Conservation (phyloP, 306 rosid genomes). For the Arachis hypogaea region DNA sequence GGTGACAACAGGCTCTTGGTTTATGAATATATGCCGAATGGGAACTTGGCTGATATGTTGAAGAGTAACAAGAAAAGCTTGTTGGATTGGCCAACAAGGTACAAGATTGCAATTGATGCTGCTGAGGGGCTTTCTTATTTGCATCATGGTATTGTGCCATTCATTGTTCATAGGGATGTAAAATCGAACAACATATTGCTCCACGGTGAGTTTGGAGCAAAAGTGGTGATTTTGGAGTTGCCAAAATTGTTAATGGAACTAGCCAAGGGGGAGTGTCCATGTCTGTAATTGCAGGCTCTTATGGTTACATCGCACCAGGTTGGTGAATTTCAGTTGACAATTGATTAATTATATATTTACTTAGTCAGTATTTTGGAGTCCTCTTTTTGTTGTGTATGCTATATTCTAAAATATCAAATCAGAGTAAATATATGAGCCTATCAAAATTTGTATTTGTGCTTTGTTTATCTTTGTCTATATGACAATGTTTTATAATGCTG, state of each 20-base stretch:
- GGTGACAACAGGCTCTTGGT: constrained; percentile 64
- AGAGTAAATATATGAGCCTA: not conserved
- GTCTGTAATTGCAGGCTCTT: constrained; percentile 73
- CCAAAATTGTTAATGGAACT: constrained; percentile 47
- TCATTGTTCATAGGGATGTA: constrained; percentile 72
- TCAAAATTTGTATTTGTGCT: not conserved
- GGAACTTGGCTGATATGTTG: constrained; percentile 71
- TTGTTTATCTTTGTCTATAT: not conserved
- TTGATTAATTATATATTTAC: not conserved
- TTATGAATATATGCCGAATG: constrained; percentile 76
- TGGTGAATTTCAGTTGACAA: constrained; percentile 14
- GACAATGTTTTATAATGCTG: not conserved
- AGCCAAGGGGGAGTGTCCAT: constrained; percentile 49
- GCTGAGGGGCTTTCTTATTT: constrained; percentile 79
- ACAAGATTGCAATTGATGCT: constrained; percentile 64
- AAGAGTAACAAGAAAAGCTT: constrained; percentile 43
- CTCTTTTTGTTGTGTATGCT: not conserved
- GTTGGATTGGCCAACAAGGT: constrained; percentile 70
- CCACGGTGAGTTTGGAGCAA: constrained; percentile 64
- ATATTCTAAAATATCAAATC: not conserved
- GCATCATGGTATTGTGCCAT: constrained; percentile 77
- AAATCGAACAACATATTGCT: constrained; percentile 74
- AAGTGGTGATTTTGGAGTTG: constrained; percentile 80
- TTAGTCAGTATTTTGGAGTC: not conserved
- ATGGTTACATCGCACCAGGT: constrained; percentile 85